A percentile compares a stretch with the other conserved stretches of the same genome.
phyloP scores from a whole-genome alignment of 169 alveolate species.

The Plasmodium gaboni region DNA sequence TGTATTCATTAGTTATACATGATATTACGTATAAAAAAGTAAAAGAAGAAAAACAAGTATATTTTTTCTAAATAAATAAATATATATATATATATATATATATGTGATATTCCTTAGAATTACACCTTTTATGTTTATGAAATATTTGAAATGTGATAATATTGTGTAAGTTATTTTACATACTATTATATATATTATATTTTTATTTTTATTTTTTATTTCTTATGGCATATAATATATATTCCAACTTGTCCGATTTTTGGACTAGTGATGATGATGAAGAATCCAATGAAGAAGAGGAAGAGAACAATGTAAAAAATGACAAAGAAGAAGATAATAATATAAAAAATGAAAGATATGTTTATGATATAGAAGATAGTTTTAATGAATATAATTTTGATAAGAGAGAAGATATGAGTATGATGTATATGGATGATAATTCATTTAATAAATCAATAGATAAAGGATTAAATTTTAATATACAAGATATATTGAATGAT shows the following conservation, averaged over 20 bases:
- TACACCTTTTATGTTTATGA: too few species aligned
- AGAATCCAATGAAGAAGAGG: constrained; percentile 29
- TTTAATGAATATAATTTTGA: constrained; percentile 23
- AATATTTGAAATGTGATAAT: too few species aligned
- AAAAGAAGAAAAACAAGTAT: too few species aligned
- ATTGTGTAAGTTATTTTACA: too few species aligned
- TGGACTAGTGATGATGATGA: constrained; percentile 89
- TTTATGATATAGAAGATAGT: constrained; percentile 27
- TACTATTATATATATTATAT: neutral
- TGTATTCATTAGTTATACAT: too few species aligned
- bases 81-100: constrained; percentile 8
- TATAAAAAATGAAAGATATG: constrained; percentile 10
- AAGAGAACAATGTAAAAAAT: constrained; percentile 13
- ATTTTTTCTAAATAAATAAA: neutral
- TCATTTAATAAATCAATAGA: constrained; percentile 1
- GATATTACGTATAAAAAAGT: too few species aligned
- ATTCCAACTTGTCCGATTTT: constrained; percentile 83
- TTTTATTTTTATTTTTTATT: neutral
- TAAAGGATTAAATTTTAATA: neutral
- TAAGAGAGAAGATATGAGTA: constrained; percentile 23
- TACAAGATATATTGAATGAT: constrained; percentile 28
- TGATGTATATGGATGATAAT: neutral
- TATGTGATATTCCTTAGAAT: neutral
- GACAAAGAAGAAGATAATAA: constrained; percentile 45
- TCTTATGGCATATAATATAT: constrained; percentile 78